These are phyloP conservation scores for Fusarium sp. DNA, from an alignment of 2,329 filamentous ascomycete species.

Conservation along the genomic window DNA sequence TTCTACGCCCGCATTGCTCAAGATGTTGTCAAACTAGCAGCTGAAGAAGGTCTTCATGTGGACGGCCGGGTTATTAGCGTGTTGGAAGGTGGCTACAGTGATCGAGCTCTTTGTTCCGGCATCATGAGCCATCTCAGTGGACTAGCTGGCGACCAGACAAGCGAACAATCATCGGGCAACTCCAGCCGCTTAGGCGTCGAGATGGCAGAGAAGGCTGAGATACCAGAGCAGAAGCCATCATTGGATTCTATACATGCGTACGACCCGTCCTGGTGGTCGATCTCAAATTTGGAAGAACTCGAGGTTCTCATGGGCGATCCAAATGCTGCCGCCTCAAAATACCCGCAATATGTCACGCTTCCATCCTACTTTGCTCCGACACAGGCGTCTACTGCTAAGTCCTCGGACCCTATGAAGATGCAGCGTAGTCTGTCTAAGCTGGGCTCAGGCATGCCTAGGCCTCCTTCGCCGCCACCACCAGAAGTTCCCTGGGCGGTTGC, in stretches of 20 bases:
- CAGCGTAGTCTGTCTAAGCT: conserved; percentile 72
- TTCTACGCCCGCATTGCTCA: conserved; percentile 93
- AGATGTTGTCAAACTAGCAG: conserved; percentile 84
- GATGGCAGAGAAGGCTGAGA: conserved; percentile 66
- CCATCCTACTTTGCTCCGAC: conserved; percentile 90
- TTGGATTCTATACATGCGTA: conserved; percentile 60
- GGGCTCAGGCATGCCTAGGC: conserved; percentile 52
- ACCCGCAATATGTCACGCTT: conserved; percentile 65
- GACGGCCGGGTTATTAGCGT: conserved; percentile 92
- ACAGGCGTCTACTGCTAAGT: conserved; percentile 85
- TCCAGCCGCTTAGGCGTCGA: conserved; percentile 65
- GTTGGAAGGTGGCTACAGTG: conserved; percentile 94
- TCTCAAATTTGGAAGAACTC: conserved; percentile 73
- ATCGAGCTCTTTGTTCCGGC: conserved; percentile 88
- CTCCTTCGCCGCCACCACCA: conserved; percentile 76
- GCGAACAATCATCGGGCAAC: conserved; percentile 50
- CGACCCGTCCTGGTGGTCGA: conserved; percentile 78
- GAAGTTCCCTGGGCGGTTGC: conserved; percentile 88
- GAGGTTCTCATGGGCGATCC: conserved; percentile 69
- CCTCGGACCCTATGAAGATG: conserved; percentile 74
- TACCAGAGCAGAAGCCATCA: conserved; percentile 43
- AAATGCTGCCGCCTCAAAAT: conserved; percentile 58
- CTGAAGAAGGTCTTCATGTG: conserved; percentile 80
- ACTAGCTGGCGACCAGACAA: conserved; percentile 69
- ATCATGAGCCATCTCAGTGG: conserved; percentile 91